Evolutionary conservation across 2,329 filamentous ascomycete species (phyloP), one percentile per base, ranked within the genome.

Genomic region (Xylaria sp.): DNA sequence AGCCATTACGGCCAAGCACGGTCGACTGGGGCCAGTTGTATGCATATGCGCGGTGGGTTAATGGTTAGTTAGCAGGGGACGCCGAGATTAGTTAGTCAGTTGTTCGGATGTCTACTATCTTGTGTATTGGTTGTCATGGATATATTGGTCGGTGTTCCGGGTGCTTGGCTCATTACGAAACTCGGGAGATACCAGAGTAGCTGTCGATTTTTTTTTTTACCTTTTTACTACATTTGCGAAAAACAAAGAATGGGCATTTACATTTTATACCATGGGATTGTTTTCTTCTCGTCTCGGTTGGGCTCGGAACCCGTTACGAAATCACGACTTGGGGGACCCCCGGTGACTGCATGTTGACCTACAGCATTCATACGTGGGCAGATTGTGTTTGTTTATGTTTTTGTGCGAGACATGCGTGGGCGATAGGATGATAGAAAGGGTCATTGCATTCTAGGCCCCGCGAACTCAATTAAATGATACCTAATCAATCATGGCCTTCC

Each of bases 101-200:
- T n/a, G n/a, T n/a, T 48, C 27, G 19, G 40, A 23, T 57, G 38
- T 61, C 47, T 60, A 38, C 23, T 38, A 47, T 10, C 15, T 54
- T 66, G 46, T 51, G 54, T 58, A 61, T 52, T 41, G 56, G 19
- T 57, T 59, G 38, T 44, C 31, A 38, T 27, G 21, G 41, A 37
- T 51, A 46, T 58, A n/a, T n/a, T n/a, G 64, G 56, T 61, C 48
- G 65, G 63, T 65, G 67, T 68, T 68, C 60, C 61, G 66, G 66
- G 54, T 59, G 43, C 63, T 64, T n/a, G n/a, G 43, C 51, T 66
- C 65, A 48, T 62, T 62, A 64, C 33, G 43, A 58, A n/a, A 49
- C 49, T 47, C 47, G 46, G 49, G 49, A 64, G 64, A 68, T 68
- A 68, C 64, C 68, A 67, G 55, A 67, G 61, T 60, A 65, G 63